Base-by-base conservation (phyloP, 768 basidiomycete species). In the Cyclocybe cylindracea region DNA sequence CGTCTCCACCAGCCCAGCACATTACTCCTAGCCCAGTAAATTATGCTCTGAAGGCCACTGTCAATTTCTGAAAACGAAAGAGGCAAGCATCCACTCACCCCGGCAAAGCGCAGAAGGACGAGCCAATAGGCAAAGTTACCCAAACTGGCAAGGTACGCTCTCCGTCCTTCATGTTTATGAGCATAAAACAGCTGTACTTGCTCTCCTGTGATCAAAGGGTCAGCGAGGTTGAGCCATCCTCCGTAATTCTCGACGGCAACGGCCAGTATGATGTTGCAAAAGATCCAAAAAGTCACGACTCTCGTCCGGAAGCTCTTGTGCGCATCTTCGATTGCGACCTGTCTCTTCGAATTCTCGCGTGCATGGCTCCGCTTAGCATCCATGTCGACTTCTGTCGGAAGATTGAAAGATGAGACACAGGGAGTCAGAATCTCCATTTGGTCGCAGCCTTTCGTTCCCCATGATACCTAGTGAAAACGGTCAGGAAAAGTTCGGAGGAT, bases 381-480 rank as follows among this genome's bases (percentile, higher is more conserved):
- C 7, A 83, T 84, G 61, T 96, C 95, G 39, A 98, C 85, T 63
- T 98, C 95, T 55, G 89, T 91, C 65, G 91, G 90, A 11, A 83
- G 81, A 55, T 94, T 94, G 56, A 84, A 87, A 7, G 94, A 94
- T 1, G 88, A 89, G 13, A 96, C 83, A 0, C 93, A 90, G 2
- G 95, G 95, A 7, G 24, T 24, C 2, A 97, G 76, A 4, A 87
- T 87, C 62, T 97, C 95, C 2, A 87, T 94, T 68, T 95, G 95
- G 73, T 98, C 96, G 50, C 86, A 89, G 45, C 92, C 94, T 72
- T 95, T 94, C 8, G 94, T 96, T 71, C 94, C 94, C 94, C 94
- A 95, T 10, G 88, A 91, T 14, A 92, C 24, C 24, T 24, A 24
- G 5, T 3, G 24, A 5, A 24, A 24, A 3, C 3, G 4, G 24